Conservation (phyloP, 2,329 filamentous ascomycete species). For the Cadophora sp. region DNA sequence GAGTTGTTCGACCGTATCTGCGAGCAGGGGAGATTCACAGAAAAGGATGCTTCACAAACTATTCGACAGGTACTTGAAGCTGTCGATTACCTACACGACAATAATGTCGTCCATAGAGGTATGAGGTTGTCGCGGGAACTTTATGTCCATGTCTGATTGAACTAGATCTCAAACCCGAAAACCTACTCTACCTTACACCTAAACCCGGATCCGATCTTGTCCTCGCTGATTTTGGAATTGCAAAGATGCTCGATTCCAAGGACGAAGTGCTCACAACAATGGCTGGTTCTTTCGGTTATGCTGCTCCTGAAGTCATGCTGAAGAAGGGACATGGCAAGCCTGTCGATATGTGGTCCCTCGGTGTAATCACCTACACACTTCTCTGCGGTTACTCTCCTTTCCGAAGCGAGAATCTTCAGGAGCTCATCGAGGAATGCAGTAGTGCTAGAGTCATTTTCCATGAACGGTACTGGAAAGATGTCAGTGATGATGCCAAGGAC, state of each 20-base stretch:
- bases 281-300: conserved; percentile 98
- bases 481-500: conserved; percentile 92
- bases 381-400: conserved; percentile 99
- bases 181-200: conserved; percentile 88
- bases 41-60: conserved; percentile 90
- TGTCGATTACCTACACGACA: conserved; percentile 91
- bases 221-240: conserved; percentile 96
- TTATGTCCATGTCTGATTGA: conserved; percentile 29
- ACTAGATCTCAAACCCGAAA: conserved; percentile 95
- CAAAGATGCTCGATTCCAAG: conserved; percentile 93
- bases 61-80: conserved; percentile 93
- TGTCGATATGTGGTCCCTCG: conserved; percentile 99
- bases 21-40: conserved; percentile 96
- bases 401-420: conserved; percentile 89
- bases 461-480: conserved; percentile 97
- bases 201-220: conserved; percentile 83
- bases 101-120: conserved; percentile 97
- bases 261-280: conserved; percentile 95
- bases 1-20: conserved; percentile 98
- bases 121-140: not conserved
- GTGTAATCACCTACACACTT: conserved; percentile 97
- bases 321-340: conserved; percentile 98
- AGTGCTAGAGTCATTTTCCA: conserved; percentile 89
- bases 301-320: conserved; percentile 97
- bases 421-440: conserved; percentile 94